Conservation (phyloP, 2,329 filamentous ascomycete genomes). For the Dactylellina cionopaga region DNA sequence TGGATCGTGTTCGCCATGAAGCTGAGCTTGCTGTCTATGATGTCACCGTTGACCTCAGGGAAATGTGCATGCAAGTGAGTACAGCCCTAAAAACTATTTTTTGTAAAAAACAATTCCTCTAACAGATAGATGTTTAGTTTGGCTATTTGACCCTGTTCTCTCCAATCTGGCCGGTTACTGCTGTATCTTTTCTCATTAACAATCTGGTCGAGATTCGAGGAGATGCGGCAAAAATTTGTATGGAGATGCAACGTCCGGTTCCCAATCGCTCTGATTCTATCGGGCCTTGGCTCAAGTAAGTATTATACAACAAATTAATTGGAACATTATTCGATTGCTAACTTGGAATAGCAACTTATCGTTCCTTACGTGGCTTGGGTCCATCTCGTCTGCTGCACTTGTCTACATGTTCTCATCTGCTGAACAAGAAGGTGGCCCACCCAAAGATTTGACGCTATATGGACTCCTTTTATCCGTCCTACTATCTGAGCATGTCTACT, state of each 20-base stretch:
- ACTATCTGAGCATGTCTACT: slow-evolving; percentile 87
- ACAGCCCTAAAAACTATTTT: not conserved
- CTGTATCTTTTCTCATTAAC: slow-evolving; percentile 87
- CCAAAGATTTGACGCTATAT: slow-evolving; percentile 79
- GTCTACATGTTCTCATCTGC: slow-evolving; percentile 86
- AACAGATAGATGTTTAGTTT: slow-evolving; percentile 59
- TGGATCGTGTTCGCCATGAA: slow-evolving; percentile 82
- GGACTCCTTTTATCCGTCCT: slow-evolving; percentile 83
- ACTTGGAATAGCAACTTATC: slow-evolving; percentile 68
- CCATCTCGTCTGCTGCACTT: slow-evolving; percentile 84
- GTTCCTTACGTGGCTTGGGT: slow-evolving; percentile 94
- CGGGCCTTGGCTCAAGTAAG: slow-evolving; percentile 81
- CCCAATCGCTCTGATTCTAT: slow-evolving; percentile 93
- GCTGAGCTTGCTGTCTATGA: slow-evolving; percentile 85
- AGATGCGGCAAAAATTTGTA: slow-evolving; percentile 92
- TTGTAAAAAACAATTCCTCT: not conserved
- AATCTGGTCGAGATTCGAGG: slow-evolving; percentile 95
- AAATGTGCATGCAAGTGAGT: slow-evolving; percentile 84
- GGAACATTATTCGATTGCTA: not conserved
- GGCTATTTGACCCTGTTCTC: slow-evolving; percentile 92
- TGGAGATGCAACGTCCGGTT: slow-evolving; percentile 86
- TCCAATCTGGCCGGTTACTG: slow-evolving; percentile 92
- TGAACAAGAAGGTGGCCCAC: slow-evolving; percentile 71
- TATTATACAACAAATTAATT: not conserved
- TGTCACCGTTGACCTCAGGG: slow-evolving; percentile 87